Conservation (phyloP, 1,284 basidiomycete species). For the Meripilus lineatus region DNA sequence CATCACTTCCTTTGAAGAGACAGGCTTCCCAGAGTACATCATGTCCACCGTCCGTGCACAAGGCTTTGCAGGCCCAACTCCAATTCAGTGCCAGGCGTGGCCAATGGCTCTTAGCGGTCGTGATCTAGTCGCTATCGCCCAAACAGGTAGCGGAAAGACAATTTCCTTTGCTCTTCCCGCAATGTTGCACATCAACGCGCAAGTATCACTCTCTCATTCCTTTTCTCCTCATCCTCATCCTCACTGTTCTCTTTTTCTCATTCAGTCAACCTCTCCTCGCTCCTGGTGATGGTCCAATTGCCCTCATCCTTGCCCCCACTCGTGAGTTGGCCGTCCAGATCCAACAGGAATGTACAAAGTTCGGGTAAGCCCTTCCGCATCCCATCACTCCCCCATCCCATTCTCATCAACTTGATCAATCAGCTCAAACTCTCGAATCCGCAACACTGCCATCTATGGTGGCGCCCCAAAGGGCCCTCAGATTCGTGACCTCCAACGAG, state of each 20-base stretch:
- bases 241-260: conserved; percentile 10
- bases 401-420: conserved; percentile 4
- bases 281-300: conserved; percentile 96
- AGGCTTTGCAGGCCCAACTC: conserved; percentile 86
- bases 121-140: conserved; percentile 95
- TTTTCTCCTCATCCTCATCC: conserved; percentile 8
- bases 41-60: conserved; percentile 91
- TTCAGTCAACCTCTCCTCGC: conserved; percentile 85
- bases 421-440: conserved; percentile 90
- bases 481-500: conserved; percentile 95
- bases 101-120: conserved; percentile 94
- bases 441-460: conserved; percentile 98
- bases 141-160: conserved; percentile 96
- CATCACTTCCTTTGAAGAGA: conserved; percentile 89
- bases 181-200: conserved; percentile 99
- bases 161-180: conserved; percentile 97
- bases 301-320: conserved; percentile 94
- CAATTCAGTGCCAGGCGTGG: conserved; percentile 99
- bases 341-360: conserved; percentile 98
- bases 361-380: conserved; percentile 55
- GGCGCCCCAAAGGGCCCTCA: conserved; percentile 98
- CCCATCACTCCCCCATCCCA: conserved; percentile 7
- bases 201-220: conserved; percentile 26
- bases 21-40: conserved; percentile 95
- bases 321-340: conserved; percentile 99